Conservation (phyloP, 257 asterid species). For the Thymus mandschuricus region DNA sequence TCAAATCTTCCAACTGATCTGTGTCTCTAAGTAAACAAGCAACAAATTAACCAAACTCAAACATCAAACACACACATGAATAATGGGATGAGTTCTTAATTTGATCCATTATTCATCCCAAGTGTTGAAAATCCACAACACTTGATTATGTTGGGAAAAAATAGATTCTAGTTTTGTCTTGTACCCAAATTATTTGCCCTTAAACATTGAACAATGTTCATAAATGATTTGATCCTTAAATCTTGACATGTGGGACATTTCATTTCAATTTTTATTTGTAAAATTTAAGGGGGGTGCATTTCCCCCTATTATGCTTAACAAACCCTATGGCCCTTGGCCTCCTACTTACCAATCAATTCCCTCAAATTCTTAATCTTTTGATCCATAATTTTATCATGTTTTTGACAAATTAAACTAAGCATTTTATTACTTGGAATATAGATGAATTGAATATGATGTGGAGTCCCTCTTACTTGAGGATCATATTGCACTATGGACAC, state of each 20-base stretch:
- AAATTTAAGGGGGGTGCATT: constrained; percentile 38
- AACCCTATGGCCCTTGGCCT: constrained; percentile 35
- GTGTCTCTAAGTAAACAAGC: constrained; percentile 28
- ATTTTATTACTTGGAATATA: not conserved
- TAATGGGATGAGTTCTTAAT: constrained; percentile 3
- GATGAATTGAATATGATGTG: constrained; percentile 1
- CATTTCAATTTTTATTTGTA: not conserved
- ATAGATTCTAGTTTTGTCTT: constrained; percentile 25
- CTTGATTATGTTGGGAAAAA: constrained; percentile 35
- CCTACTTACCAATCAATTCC: constrained; percentile 35
- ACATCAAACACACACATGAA: constrained; percentile 3
- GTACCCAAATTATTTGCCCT: constrained; percentile 23
- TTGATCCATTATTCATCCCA: constrained; percentile 19
- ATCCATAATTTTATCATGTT: not conserved
- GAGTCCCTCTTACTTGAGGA: constrained; percentile 19
- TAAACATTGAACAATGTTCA: constrained; percentile 30
- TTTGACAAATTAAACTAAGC: not conserved
- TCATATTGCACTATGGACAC: no score
- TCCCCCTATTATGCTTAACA: constrained; percentile 14
- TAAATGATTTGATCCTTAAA: constrained; percentile 41
- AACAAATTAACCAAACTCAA: constrained; percentile 30
- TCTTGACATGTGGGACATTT: constrained; percentile 42
- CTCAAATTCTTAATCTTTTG: constrained; percentile 1
- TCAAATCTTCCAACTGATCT: constrained; percentile 28
- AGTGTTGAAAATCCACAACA: constrained; percentile 6